A percentile compares a stretch with the other conserved stretches of the same genome.
These are phyloP conservation scores for Leishmania tropica DNA, from an alignment of 208 protist species.

Conservation along the genomic window DNA sequence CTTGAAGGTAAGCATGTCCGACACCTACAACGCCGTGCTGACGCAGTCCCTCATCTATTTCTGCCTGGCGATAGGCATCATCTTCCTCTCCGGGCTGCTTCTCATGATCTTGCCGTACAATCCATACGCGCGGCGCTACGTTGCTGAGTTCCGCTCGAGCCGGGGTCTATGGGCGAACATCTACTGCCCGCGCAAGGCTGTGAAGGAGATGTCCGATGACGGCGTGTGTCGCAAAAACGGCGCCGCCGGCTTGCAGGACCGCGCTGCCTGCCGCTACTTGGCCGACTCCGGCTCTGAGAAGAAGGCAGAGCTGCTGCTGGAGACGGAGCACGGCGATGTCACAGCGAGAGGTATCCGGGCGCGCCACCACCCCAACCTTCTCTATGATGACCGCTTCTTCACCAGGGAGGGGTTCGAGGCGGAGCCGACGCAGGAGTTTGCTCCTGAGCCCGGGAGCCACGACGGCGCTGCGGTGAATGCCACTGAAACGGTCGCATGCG, in stretches of 20 bases:
- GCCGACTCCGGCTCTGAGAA: conserved; percentile 13
- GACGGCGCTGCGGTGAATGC: neutral
- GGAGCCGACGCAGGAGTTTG: neutral
- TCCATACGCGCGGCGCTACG: conserved; percentile 62
- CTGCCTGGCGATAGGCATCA: conserved; percentile 60
- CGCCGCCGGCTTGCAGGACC: neutral
- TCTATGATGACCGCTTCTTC: conserved; percentile 41
- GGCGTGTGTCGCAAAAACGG: neutral
- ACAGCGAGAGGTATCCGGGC: neutral
- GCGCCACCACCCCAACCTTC: conserved; percentile 5
- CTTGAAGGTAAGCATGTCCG: conserved; percentile 64
- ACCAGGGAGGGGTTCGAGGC: conserved; percentile 14
- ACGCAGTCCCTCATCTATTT: conserved; percentile 83
- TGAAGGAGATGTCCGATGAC: neutral
- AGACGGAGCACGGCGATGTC: neutral
- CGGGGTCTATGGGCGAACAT: conserved; percentile 53
- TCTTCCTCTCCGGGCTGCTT: conserved; percentile 50
- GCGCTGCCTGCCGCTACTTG: conserved; percentile 2
- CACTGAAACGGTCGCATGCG: neutral
- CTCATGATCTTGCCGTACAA: conserved; percentile 57
- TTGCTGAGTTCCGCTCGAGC: conserved; percentile 74
- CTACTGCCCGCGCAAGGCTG: conserved; percentile 33
- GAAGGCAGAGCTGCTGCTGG: neutral
- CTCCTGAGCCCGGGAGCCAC: neutral
- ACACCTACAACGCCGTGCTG: conserved; percentile 47